Base-by-base conservation (phyloP, 78 protist species). In the Isochrysis galbana region DNA sequence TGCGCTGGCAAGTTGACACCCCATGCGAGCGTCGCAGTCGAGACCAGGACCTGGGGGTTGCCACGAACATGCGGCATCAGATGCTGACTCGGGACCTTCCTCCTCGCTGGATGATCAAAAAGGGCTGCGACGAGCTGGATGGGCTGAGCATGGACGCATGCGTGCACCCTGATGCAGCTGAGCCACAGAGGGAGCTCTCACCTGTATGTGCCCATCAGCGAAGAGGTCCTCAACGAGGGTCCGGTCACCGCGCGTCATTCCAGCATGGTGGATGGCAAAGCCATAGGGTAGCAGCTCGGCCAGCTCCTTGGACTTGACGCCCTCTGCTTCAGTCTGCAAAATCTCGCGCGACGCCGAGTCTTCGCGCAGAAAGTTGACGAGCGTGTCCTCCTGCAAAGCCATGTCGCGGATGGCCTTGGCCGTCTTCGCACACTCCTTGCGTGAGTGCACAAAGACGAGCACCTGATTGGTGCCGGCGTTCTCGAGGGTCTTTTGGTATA, bases 1-100 rank as follows among this genome's bases (percentile, higher is more conserved):
- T 99, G 99, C 5, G 99, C 99, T 36, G 99, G 99, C 32, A 99
- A 92, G 96, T 99, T 99, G 51, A 99, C 99, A 70, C 99, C 99
- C 99, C 99, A 99, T 17, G 99, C 99, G 25, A 99, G 96, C 26
- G 99, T 99, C 26, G 99, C 98, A 0, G 99, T 99, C 19, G 98
- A 96, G 54, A 98, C 97, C 22, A 99, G 95, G 34, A 98, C 98
- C 86, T 87, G 55, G 1, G 19, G 88, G 7, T 54, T 19, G 67
- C 19, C 67, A 54, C 67, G 32, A 19, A 21, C 67, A 54, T 54
- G 67, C 67, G 67, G 19, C 32, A 54, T 10, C 67, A 54, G 67
- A 10, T 10, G 32, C 32, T 54, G 67, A 54, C 32, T 54, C 67
- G n/a, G n/a, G n/a, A n/a, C n/a, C n/a, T n/a, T n/a, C n/a, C n/a